phyloP scores from a whole-genome alignment of 306 rosid species.

The Vigna hirtella region DNA sequence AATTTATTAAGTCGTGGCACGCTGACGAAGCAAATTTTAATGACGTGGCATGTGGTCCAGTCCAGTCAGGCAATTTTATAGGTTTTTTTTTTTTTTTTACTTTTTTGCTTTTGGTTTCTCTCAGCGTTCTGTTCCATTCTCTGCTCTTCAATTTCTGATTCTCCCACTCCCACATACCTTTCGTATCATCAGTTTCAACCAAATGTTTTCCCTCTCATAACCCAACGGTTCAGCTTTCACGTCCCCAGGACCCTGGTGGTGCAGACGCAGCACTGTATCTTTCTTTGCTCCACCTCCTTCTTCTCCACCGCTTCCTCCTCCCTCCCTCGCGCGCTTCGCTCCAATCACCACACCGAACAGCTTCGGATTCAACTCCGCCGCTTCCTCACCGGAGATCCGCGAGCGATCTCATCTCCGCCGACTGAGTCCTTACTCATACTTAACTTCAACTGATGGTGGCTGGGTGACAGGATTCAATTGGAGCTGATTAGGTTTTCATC shows the following conservation, averaged over 20 bases:
- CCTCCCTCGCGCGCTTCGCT: conserved; percentile 68
- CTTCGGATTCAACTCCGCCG: conserved; percentile 53
- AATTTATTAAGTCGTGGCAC: no score
- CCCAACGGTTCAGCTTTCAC: conserved; percentile 68
- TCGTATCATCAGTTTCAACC: no score
- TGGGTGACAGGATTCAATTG: background rate
- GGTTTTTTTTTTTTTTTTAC: no score
- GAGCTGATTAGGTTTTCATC: background rate
- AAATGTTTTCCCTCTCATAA: no score
- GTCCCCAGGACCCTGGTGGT: conserved; percentile 43
- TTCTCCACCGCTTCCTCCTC: conserved; percentile 27
- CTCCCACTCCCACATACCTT: no score
- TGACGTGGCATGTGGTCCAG: no score
- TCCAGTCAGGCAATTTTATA: no score
- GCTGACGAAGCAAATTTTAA: no score
- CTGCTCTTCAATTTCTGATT: no score
- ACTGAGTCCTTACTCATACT: background rate
- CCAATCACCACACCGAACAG: conserved; percentile 76
- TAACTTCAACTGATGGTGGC: background rate
- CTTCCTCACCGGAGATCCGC: conserved; percentile 35
- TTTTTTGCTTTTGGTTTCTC: no score
- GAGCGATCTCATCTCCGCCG: no score
- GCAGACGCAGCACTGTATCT: conserved; percentile 57
- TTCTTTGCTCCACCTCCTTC: conserved; percentile 48
- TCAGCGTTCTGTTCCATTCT: no score